Evolutionary conservation across 805 yeast genomes (phyloP).

Genomic region (Kurtzmaniella cleridarum): DNA sequence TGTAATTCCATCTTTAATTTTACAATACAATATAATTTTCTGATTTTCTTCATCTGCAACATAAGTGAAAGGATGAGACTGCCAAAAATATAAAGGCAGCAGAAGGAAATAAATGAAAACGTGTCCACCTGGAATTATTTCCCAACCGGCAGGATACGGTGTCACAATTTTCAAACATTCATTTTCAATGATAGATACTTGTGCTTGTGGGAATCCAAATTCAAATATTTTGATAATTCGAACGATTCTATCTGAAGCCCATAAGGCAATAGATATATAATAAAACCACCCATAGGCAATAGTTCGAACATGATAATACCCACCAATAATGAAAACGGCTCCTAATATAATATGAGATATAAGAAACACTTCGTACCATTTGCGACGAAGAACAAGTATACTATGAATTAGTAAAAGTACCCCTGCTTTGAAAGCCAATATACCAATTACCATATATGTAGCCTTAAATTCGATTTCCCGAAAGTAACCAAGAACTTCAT

Average conservation of each 20-base stretch:
- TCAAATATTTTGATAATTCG: constrained; percentile 26
- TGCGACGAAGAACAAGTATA: constrained; percentile 29
- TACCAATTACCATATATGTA: constrained; percentile 25
- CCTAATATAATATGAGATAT: constrained; percentile 15
- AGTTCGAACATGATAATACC: constrained; percentile 30
- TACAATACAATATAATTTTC: constrained; percentile 1
- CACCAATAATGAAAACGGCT: constrained; percentile 29
- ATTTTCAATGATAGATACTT: constrained; percentile 31
- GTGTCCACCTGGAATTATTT: constrained; percentile 20
- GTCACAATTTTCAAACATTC: constrained; percentile 41
- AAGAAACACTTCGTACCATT: constrained; percentile 32
- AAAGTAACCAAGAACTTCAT: constrained; percentile 12
- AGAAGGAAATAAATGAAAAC: constrained; percentile 26
- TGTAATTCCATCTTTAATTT: constrained; percentile 7
- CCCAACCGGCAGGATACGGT: constrained; percentile 37
- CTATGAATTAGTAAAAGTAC: constrained; percentile 32
- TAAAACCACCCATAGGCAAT: constrained; percentile 15
- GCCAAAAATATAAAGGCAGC: constrained; percentile 26
- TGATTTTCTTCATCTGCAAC: neutral
- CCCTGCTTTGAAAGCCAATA: constrained; percentile 19
- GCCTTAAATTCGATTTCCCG: constrained; percentile 37
- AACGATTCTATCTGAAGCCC: constrained; percentile 27
- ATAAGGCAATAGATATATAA: constrained; percentile 21
- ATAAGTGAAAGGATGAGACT: constrained; percentile 30
- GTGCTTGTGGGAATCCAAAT: constrained; percentile 35